Conservation (phyloP, 2,329 filamentous ascomycete species). For the Colletotrichum sp. region DNA sequence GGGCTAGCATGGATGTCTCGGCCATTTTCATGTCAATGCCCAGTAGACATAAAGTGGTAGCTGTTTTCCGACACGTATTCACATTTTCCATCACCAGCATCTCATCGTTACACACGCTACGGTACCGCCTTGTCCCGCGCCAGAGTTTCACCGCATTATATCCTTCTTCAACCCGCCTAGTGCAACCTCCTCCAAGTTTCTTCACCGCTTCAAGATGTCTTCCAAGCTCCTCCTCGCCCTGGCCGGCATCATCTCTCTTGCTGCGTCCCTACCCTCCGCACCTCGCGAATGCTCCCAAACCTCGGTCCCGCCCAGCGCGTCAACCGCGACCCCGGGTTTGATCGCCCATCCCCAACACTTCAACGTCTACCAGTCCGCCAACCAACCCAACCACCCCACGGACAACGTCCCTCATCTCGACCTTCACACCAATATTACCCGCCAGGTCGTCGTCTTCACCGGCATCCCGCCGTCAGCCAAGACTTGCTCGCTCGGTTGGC, state of each 20-base stretch:
- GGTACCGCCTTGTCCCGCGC: not conserved
- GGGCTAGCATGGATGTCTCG: not conserved
- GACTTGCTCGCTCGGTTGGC: slow-evolving; percentile 33
- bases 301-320: not conserved
- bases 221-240: not conserved
- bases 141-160: not conserved
- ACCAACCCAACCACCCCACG: not conserved
- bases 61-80: not conserved
- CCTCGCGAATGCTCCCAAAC: not conserved
- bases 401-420: slow-evolving; percentile 26
- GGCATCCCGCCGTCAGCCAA: slow-evolving; percentile 32
- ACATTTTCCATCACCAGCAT: not conserved
- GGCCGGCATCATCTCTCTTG: not conserved
- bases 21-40: not conserved
- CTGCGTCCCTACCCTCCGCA: not conserved
- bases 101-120: not conserved
- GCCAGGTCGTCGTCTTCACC: slow-evolving; percentile 35
- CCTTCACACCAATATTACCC: slow-evolving; percentile 24
- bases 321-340: not conserved
- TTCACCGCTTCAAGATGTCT: not conserved
- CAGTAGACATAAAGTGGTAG: not conserved
- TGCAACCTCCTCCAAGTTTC: not conserved
- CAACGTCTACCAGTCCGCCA: slow-evolving; percentile 10
- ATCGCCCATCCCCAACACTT: slow-evolving; percentile 12
- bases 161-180: not conserved